phyloP scores from a whole-genome alignment of 805 yeast species.

The Schwanniomyces polymorphus region DNA sequence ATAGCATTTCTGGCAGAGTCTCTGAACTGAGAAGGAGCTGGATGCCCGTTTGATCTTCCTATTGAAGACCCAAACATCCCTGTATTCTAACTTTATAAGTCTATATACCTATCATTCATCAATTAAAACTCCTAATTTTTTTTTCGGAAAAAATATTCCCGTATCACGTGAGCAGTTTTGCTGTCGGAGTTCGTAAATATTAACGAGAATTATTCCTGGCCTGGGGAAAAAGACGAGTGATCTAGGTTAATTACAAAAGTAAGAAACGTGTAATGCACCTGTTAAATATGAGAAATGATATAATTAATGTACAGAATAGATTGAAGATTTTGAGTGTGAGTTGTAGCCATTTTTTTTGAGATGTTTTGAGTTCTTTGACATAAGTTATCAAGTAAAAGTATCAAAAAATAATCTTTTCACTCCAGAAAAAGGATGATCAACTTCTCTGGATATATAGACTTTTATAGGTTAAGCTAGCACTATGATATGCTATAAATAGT shows the following conservation, averaged over 20 bases:
- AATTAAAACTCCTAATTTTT: neutral
- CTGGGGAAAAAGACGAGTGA: neutral
- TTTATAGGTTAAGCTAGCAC: neutral
- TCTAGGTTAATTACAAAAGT: neutral
- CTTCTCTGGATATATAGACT: too few relatives aligned
- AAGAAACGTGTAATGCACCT: too few relatives aligned
- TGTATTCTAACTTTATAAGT: neutral
- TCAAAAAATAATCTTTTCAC: too few relatives aligned
- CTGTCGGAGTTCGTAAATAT: neutral
- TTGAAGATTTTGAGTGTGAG: too few relatives aligned
- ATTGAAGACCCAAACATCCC: conserved; percentile 32
- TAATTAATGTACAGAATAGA: too few relatives aligned
- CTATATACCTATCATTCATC: neutral
- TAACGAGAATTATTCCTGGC: neutral
- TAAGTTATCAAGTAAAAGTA: too few relatives aligned
- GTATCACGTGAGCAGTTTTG: neutral
- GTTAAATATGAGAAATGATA: too few relatives aligned
- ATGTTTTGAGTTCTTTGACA: too few relatives aligned
- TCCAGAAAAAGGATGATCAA: too few relatives aligned
- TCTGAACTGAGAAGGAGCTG: conserved; percentile 40
- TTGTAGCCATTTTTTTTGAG: too few relatives aligned
- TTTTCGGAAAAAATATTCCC: neutral
- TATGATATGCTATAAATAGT: neutral
- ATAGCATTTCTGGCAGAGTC: conserved; percentile 45
- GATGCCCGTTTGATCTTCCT: conserved; percentile 21